These are phyloP conservation scores for Fusarium hostae DNA, from an alignment of 2,329 filamentous ascomycete genomes.

Conservation along the genomic window DNA sequence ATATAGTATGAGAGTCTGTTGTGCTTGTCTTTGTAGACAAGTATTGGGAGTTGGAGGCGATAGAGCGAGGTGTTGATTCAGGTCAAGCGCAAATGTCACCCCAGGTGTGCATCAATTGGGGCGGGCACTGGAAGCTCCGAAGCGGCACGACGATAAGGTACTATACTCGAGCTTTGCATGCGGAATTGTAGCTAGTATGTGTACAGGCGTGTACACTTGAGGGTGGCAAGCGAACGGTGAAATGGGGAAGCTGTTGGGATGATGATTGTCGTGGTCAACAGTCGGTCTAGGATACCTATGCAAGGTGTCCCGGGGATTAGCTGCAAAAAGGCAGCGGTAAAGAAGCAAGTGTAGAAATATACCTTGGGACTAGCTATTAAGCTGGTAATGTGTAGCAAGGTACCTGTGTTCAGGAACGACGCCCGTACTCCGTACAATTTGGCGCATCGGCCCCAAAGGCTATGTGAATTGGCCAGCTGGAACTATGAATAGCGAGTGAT, in stretches of 20 bases:
- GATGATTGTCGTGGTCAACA: constrained; percentile 36
- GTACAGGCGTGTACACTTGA: constrained; percentile 33
- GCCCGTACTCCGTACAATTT: constrained; percentile 1
- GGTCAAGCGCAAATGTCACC: constrained; percentile 32
- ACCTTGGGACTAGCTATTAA: not conserved
- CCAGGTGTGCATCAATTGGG: constrained; percentile 40
- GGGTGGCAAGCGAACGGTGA: constrained; percentile 35
- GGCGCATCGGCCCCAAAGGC: constrained; percentile 18
- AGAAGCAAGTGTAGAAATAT: constrained; percentile 9
- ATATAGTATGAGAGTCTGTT: constrained; percentile 28
- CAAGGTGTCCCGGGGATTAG: constrained; percentile 30
- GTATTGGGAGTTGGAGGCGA: constrained; percentile 19
- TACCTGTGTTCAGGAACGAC: constrained; percentile 16
- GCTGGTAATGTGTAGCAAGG: not conserved
- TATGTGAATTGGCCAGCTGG: constrained; percentile 23
- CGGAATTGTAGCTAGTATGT: constrained; percentile 28
- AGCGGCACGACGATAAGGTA: constrained; percentile 12
- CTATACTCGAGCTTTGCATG: constrained; percentile 29
- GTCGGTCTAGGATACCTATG: constrained; percentile 33
- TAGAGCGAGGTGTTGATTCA: constrained; percentile 21
- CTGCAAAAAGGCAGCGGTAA: constrained; percentile 30
- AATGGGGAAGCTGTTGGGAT: constrained; percentile 34
- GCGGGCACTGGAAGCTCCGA: constrained; percentile 34
- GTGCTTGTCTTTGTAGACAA: constrained; percentile 21
- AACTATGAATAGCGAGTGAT: constrained; percentile 3